Evolutionary conservation across 495 filamentous ascomycete species (phyloP), one percentile per base, ranked within the genome.

Genomic region (Daldinia vernicosa): DNA sequence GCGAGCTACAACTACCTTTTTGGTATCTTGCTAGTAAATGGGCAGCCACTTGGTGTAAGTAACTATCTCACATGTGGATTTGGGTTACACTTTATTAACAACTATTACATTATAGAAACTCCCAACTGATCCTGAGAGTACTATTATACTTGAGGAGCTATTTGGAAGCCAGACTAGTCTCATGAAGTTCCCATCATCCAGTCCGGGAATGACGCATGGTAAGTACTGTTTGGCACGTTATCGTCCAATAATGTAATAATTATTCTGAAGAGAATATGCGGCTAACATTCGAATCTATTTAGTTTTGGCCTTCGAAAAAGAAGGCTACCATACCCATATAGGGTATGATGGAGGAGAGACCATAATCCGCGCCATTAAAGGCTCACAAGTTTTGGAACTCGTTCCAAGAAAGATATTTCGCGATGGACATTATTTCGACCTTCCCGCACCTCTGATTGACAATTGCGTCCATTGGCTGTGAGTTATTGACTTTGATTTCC

Each of bases 381-480:
- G 40, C 11, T 35, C 28, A 8, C 39, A 33, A 6, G 22, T 77
- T 14, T 40, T 85, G 1, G 80, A 85, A n/a, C 56, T 83, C 3
- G 68, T 86, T 15, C 78, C 76, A 3, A 66, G 60, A 9, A 60
- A 78, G 0, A 39, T 71, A 1, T 86, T 86, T 51, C 45, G 27
- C 47, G 35, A 32, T 15, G 40, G 26, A 1, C 28, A 19, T 4
- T 8, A 7, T 0, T 81, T 76, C 19, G 87, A 89, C 67, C 77
- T 91, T 22, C 88, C 90, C 2, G 54, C 33, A 0, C 45, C 75
- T 1, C 75, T 91, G 7, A 39, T 88, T 3, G 47, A 81, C 2
- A 74, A 84, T 19, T 86, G 80, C 53, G 69, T 84, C 1, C 90
- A 92, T 70, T 92, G 90, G 89, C 74, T 90, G 70, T 72, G 30